These are phyloP conservation scores for Podaxis sp. DNA, from an alignment of 768 basidiomycete species.

Conservation along the genomic window DNA sequence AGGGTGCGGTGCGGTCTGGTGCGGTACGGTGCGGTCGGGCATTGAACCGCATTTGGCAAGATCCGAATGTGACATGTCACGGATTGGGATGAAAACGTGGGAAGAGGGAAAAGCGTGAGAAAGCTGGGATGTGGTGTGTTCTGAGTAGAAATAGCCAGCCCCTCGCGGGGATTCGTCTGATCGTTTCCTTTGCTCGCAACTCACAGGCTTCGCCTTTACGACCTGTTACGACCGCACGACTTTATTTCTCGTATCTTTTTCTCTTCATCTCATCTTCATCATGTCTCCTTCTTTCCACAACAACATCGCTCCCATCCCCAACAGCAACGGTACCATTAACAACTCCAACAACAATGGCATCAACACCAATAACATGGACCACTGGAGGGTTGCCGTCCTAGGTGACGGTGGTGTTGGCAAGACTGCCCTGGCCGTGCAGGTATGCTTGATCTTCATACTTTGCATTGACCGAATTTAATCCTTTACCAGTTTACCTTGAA, in stretches of 20 bases:
- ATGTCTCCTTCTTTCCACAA: conserved; percentile 25
- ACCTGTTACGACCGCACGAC: conserved; percentile 56
- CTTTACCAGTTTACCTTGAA: conserved; percentile 81
- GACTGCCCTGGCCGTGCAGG: conserved; percentile 94
- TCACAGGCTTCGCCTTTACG: conserved; percentile 35
- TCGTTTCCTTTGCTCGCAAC: conserved; percentile 14
- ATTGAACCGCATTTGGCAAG: conserved; percentile 2
- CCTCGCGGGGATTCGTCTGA: conserved; percentile 18
- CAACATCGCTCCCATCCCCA: conserved; percentile 11
- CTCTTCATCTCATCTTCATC: conserved; percentile 26
- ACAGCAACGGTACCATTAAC: conserved; percentile 8
- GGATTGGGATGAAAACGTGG: conserved; percentile 13
- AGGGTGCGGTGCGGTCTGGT: not conserved
- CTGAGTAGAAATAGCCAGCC: conserved; percentile 13
- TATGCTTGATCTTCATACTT: conserved; percentile 33
- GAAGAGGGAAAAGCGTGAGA: conserved; percentile 12
- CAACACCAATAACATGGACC: conserved; percentile 58
- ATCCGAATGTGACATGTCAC: conserved; percentile 13
- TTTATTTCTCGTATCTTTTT: conserved; percentile 42
- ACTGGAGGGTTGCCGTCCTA: conserved; percentile 93
- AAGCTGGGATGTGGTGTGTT: conserved; percentile 11
- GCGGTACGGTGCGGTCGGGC: not conserved
- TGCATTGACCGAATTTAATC: conserved; percentile 11
- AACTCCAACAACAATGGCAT: conserved; percentile 7
- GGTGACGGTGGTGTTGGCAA: conserved; percentile 98